Conservation (phyloP, 192 early-diverging fungal genomes). For the Coemansia sp. region DNA sequence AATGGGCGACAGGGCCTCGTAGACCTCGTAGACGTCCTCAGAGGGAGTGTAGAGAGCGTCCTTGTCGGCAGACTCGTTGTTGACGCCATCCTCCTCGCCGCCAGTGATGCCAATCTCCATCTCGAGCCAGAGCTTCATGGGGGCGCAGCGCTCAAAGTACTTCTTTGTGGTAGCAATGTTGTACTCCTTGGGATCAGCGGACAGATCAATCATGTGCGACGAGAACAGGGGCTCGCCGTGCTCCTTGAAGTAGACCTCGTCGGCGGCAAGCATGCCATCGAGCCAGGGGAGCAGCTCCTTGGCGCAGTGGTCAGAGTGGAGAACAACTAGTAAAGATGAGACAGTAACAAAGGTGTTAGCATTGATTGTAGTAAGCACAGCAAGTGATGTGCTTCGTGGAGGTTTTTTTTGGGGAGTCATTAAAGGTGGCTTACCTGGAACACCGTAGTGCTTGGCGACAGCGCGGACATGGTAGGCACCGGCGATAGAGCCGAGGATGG, state of each 20-base stretch:
- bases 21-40: conserved; percentile 94
- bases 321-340: conserved; percentile 44
- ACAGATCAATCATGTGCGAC: conserved; percentile 98
- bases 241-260: conserved; percentile 91
- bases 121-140: conserved; percentile 86
- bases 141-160: conserved; percentile 90
- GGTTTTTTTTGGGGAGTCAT: neutral
- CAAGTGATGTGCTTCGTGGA: neutral
- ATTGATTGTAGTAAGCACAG: neutral
- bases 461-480: conserved; percentile 82
- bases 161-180: conserved; percentile 88
- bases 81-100: conserved; percentile 98
- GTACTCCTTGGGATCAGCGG: conserved; percentile 89
- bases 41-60: conserved; percentile 91
- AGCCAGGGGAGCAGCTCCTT: conserved; percentile 97
- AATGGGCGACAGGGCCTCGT: conserved; percentile 82
- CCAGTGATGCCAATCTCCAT: conserved; percentile 99
- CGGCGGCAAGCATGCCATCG: conserved; percentile 93
- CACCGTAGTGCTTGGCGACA: conserved; percentile 84
- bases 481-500: conserved; percentile 86
- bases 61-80: conserved; percentile 92
- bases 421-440: conserved; percentile 58
- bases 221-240: conserved; percentile 96
- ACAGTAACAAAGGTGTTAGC: neutral
- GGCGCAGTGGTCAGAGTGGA: conserved; percentile 97